A percentile compares a stretch with the other conserved stretches of the same genome.
phyloP scores from a whole-genome alignment of 257 asterid species.

The Fraxinus pennsylvanica region DNA sequence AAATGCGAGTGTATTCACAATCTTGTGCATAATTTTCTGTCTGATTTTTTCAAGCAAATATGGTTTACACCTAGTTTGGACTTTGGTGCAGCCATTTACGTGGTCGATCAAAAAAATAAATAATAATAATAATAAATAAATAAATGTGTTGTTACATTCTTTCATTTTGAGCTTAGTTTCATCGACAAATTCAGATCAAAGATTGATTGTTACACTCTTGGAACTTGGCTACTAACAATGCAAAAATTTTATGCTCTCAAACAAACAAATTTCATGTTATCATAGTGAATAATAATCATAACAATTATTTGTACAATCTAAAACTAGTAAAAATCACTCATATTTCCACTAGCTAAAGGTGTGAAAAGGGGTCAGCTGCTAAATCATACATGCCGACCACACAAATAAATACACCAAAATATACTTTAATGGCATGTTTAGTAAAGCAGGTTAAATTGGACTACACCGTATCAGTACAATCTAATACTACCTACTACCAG shows the following conservation, averaged over 20 bases:
- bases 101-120: too few species aligned
- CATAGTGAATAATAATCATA: slow-evolving; percentile 19
- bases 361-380: slow-evolving; percentile 61
- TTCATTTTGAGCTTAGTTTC: too few species aligned
- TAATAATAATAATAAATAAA: too few species aligned
- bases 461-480: background rate
- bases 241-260: slow-evolving; percentile 15
- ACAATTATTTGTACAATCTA: slow-evolving; percentile 33
- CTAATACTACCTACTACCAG: background rate
- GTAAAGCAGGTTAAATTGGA: background rate
- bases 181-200: too few species aligned
- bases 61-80: too few species aligned
- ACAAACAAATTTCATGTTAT: slow-evolving; percentile 22
- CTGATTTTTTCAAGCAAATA: too few species aligned
- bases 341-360: slow-evolving; percentile 43
- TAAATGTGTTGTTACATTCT: too few species aligned
- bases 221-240: background rate
- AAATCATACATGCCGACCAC: slow-evolving; percentile 60
- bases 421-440: background rate
- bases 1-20: too few species aligned
- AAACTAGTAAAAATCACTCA: slow-evolving; percentile 34
- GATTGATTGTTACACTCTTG: too few species aligned
- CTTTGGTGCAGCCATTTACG: too few species aligned
- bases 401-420: slow-evolving; percentile 51
- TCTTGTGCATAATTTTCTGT: too few species aligned